A percentile compares a stretch with the other conserved stretches of the same genome.
Evolutionary conservation across 805 yeast species (phyloP).

Genomic region (Yarrowia sp.): DNA sequence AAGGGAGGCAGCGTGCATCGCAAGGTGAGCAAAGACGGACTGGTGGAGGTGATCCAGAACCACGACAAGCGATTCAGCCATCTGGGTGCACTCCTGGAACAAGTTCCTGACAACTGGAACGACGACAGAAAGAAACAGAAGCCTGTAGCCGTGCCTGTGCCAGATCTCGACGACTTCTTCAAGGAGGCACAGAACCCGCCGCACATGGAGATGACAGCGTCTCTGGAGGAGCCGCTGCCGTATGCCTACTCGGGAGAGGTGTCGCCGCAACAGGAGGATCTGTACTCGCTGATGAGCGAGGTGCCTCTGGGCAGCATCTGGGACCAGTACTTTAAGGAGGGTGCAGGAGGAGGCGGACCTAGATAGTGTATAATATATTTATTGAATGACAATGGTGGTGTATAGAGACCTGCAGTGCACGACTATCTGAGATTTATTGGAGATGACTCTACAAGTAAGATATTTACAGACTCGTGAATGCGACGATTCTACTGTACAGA

Average conservation of each 20-base stretch:
- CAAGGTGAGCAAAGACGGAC: background rate
- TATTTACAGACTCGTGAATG: too few species aligned
- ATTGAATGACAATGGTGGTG: too few species aligned
- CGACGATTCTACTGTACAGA: too few species aligned
- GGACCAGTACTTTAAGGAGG: slow-evolving; percentile 16
- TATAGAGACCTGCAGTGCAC: too few species aligned
- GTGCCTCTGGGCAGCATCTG: slow-evolving; percentile 4
- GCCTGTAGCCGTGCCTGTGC: background rate
- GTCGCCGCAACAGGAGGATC: background rate
- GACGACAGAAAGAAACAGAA: background rate
- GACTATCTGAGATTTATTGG: too few species aligned
- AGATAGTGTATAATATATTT: background rate
- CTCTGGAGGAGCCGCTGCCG: background rate
- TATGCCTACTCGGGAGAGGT: background rate
- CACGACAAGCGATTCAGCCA: slow-evolving; percentile 9
- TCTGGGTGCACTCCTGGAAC: slow-evolving; percentile 7
- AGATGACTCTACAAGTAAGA: too few species aligned
- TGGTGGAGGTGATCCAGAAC: background rate
- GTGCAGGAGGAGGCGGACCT: background rate
- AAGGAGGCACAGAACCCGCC: background rate
- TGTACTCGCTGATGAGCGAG: slow-evolving; percentile 6
- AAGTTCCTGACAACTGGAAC: slow-evolving; percentile 12
- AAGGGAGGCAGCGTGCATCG: background rate
- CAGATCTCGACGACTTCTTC: background rate
- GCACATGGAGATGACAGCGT: background rate